Conservation (phyloP, 176 grass and related monocot species). For the Oryza australiensis region DNA sequence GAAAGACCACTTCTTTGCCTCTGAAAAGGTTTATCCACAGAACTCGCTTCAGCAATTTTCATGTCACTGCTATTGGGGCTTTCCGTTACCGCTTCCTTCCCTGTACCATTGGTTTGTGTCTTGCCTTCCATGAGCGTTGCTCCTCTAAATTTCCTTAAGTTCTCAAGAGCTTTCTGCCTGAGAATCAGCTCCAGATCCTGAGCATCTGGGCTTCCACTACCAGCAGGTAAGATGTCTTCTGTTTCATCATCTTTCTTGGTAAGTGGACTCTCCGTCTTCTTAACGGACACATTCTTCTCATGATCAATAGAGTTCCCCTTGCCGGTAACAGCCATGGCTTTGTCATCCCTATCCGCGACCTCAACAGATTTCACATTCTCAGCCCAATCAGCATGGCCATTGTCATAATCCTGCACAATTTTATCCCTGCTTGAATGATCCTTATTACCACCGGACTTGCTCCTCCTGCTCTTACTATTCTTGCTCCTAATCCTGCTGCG, state of each 20-base stretch:
- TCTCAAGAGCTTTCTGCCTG: conserved; percentile 85
- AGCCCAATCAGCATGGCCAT: conserved; percentile 1
- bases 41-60: conserved; percentile 29
- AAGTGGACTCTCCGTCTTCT: conserved; percentile 23
- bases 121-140: conserved; percentile 16
- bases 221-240: conserved; percentile 27
- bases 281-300: conserved; percentile 29
- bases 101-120: conserved; percentile 30
- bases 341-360: conserved; percentile 1
- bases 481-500: conserved; percentile 41
- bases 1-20: conserved; percentile 38
- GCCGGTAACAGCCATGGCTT: not conserved
- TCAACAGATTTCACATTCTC: conserved; percentile 2
- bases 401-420: conserved; percentile 43
- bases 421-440: conserved; percentile 38
- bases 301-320: conserved; percentile 1
- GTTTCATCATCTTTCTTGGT: conserved; percentile 29
- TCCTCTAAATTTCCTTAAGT: conserved; percentile 76
- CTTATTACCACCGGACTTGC: not conserved
- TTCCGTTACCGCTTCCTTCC: conserved; percentile 24
- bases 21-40: conserved; percentile 8
- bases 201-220: conserved; percentile 31
- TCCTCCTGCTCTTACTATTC: conserved; percentile 34
- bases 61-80: not conserved
- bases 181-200: conserved; percentile 78